Base-by-base conservation (phyloP, 2,329 filamentous ascomycete genomes). In the Penicillium italicum region DNA sequence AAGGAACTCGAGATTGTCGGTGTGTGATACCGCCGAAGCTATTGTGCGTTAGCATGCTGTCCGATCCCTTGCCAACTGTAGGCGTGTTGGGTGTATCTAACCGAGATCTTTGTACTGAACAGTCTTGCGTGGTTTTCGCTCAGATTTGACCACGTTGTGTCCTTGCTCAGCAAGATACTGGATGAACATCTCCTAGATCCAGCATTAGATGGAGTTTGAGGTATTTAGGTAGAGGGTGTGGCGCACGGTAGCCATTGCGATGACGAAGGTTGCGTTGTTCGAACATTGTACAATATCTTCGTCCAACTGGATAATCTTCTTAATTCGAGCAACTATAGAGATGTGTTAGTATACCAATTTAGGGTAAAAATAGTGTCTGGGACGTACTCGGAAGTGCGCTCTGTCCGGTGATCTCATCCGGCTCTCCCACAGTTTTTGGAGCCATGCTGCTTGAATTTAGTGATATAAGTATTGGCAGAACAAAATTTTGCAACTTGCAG, bases 41-140 rank as follows among this genome's bases (percentile, higher is more conserved):
- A 66, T 36, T 48, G 28, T 11, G 36, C 11, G 26, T 60, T 47
- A 69, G 60, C 41, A 44, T 24, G 6, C 49, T 12, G 28, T 47
- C 38, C 11, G 14, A 5, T 12, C 9, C 30, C n/a, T n/a, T 41
- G 44, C 33, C 28, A 30, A 37, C 34, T 4, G 24, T 30, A 16
- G 36, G 2, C 12, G 12, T 14, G 11, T 26, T 12, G 22, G 20
- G 20, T 26, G 38, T 26, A 22, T 67, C 81, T 55, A 78, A 91
- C 89, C 88, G 40, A 99, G 82, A 74, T 99, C 94, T 70, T 90
- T 90, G 79, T 99, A 99, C 73, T 97, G 94, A 59, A 99, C 88
- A 69, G 95, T 97, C 58, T 92, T 86, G 54, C 94, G 83, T 6
- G 93, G 93, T 73, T 97, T 97, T 66, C 88, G 85, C 75, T 97